These are phyloP conservation scores for Zasmidium cellare DNA, from an alignment of 2,329 filamentous ascomycete genomes.

Conservation along the genomic window DNA sequence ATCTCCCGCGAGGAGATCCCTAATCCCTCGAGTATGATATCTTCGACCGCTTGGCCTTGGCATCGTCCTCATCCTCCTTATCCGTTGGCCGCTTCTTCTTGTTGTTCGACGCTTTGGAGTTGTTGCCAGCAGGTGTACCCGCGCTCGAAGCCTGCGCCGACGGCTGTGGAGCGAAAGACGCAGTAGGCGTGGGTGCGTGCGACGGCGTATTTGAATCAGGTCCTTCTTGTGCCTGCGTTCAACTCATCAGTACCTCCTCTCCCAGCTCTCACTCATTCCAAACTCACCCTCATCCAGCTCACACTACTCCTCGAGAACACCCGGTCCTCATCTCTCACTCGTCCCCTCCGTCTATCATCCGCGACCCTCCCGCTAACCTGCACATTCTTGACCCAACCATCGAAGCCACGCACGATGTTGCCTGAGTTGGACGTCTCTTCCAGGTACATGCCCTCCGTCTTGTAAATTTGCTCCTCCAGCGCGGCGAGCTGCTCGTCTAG, in stretches of 20 bases:
- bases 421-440: constrained; percentile 81
- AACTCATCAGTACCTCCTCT: constrained; percentile 1
- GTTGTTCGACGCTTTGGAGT: constrained; percentile 38
- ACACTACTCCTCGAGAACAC: constrained; percentile 58
- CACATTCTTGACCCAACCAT: constrained; percentile 92
- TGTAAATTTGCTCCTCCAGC: constrained; percentile 78
- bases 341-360: constrained; percentile 66
- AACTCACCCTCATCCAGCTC: constrained; percentile 35
- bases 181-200: constrained; percentile 50
- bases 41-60: constrained; percentile 50
- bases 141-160: constrained; percentile 45
- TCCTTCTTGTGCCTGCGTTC: constrained; percentile 30
- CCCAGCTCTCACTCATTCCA: no score
- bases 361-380: constrained; percentile 51
- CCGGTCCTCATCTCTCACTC: constrained; percentile 67
- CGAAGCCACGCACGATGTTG: constrained; percentile 97
- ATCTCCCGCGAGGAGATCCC: background rate
- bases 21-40: constrained; percentile 52
- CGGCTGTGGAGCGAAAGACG: constrained; percentile 44
- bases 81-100: constrained; percentile 49
- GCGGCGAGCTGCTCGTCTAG: constrained; percentile 53
- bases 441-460: constrained; percentile 83
- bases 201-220: constrained; percentile 42
- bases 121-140: constrained; percentile 38
- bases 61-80: constrained; percentile 49